Evolutionary conservation across 768 basidiomycete species (phyloP), one percentile per base, ranked within the genome.

Genomic region (Polyporus arcularius): DNA sequence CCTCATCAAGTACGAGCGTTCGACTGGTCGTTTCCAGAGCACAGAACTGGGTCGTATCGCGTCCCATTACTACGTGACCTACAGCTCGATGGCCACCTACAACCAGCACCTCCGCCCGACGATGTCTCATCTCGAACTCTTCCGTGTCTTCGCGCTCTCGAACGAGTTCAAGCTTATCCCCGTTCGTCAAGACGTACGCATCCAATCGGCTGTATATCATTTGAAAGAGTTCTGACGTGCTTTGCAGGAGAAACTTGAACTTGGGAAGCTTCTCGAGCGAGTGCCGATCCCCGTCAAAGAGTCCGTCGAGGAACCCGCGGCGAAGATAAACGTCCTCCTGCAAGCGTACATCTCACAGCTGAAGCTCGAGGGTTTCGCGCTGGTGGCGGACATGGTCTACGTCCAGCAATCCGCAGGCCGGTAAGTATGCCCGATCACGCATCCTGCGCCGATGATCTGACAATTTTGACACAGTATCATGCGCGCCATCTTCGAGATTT

Each of bases 231-330:
- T 35, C 38, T 66, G 4, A 52, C 55, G 7, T 15, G 3, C 60
- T 51, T 0, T 43, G 5, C 72, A 83, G 76, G 92, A 94, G 75
- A 97, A 96, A 71, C 80, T 96, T 4, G 96, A 98, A 69, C 81
- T 97, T 15, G 83, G 86, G 4, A 96, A 96, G 69, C 79, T 98
- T 8, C 78, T 98, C 46, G 96, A 99, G 70, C 84, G 94, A 2
- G 96, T 98, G 0, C 96, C 96, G 2, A 95, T 99, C 46, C 97
- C 97, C 0, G 90, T 98, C 67, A 98, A 98, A 75, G 97, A 99
- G 74, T 82, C 87, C 53, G 94, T 96, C 5, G 96, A 99, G 60
- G 96, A 99, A 68, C 94, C 95, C 0, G 90, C 94, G 0, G 92
- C 97, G 8, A 99, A 99, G 77, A 94, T 98, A 73, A 98, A 98